Base-by-base conservation (phyloP, 768 basidiomycete genomes). In the Pulveroboletus sp. region DNA sequence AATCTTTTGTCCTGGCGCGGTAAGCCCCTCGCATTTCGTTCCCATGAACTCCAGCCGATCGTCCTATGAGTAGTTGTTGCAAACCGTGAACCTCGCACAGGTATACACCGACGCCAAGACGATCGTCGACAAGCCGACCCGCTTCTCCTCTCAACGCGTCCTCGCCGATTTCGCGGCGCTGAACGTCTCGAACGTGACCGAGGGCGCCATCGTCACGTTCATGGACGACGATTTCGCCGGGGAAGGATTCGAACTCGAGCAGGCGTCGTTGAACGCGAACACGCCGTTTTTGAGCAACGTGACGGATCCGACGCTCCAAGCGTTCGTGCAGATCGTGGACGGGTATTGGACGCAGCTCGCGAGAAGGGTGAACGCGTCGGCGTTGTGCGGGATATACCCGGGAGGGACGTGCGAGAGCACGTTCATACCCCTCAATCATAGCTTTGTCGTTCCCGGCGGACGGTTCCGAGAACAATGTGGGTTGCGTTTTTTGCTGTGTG, bases 361-460 rank as follows among this genome's bases (percentile, higher is more conserved):
- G 48, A 73, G 90, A 29, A 75, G 73, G 2, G 93, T 92, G 5
- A 92, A 95, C 56, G 60, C 74, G 16, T 79, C 83, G 2, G 73
- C 77, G 1, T 63, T 92, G 9, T 96, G 90, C 64, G 65, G 68
- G 11, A 77, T 69, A 31, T 68, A 63, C 38, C 59, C 66, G 0
- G 74, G 70, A 17, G 76, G 72, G 16, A 50, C 65, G 24, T 97
- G 93, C 64, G 87, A 91, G 67, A 88, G 90, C 65, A 77, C 86
- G 0, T 71, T 96, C 41, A 93, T 96, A 54, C 92, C 93, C 3
- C 73, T 96, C 41, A 96, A 96, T 61, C 80, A 94, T 61, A 92
- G 89, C 0, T 91, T 96, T 59, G 88, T 94, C 20, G 78, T 96
- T 31, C 93, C 94, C 6, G 93, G 93, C 61, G 78, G 78, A 37